Evolutionary conservation across 768 basidiomycete genomes (phyloP).

Genomic region (Cyclocybe cylindracea): DNA sequence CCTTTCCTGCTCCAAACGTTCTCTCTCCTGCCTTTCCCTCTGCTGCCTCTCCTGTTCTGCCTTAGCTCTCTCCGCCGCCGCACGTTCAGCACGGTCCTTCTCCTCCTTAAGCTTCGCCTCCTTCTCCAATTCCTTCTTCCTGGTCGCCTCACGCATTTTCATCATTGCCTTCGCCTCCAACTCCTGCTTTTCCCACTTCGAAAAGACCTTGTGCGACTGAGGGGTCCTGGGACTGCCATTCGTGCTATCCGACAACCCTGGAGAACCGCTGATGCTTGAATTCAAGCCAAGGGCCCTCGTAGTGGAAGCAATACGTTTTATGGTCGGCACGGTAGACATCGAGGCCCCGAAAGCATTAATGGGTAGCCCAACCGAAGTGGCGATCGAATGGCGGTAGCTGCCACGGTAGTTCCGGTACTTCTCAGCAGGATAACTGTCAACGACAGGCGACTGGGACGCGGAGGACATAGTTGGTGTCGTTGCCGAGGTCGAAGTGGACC

Average conservation of each 20-base stretch:
- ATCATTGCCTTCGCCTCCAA: conserved; percentile 79
- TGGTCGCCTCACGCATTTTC: conserved; percentile 57
- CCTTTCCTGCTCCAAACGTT: conserved; percentile 24
- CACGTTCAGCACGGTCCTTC: conserved; percentile 29
- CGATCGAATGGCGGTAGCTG: conserved; percentile 48
- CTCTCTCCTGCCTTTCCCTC: conserved; percentile 31
- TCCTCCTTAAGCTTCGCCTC: conserved; percentile 35
- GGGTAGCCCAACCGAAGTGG: conserved; percentile 42
- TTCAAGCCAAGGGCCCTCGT: conserved; percentile 43
- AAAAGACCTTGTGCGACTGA: conserved; percentile 41
- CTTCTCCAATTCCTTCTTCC: conserved; percentile 47
- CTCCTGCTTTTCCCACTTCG: conserved; percentile 89
- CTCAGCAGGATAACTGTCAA: conserved; percentile 19
- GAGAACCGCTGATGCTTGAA: conserved; percentile 19
- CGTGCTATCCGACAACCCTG: conserved; percentile 54
- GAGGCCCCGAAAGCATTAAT: conserved; percentile 47
- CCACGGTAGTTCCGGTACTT: conserved; percentile 19
- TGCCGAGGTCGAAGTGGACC: conserved; percentile 48
- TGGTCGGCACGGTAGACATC: conserved; percentile 23
- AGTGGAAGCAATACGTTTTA: conserved; percentile 39
- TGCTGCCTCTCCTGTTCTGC: conserved; percentile 18
- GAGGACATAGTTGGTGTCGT: conserved; percentile 38
- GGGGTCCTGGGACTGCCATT: conserved; percentile 38
- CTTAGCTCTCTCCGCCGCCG: conserved; percentile 26
- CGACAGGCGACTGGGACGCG: conserved; percentile 30